Evolutionary conservation across 495 filamentous ascomycete genomes (phyloP).

Genomic region (Aspergillus nidulans): DNA sequence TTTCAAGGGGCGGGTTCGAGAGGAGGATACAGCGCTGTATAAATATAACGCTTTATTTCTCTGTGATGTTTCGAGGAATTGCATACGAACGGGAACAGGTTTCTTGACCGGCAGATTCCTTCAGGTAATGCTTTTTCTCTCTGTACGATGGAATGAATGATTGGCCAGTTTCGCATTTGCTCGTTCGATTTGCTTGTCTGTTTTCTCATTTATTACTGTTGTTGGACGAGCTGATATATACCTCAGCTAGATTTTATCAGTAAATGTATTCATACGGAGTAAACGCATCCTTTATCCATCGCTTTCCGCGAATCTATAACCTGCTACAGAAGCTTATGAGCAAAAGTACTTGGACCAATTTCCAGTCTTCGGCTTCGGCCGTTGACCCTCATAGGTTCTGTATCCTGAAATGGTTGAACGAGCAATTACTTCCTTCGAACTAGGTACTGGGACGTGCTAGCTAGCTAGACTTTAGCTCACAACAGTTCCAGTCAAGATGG

Average conservation of each 20-base stretch:
- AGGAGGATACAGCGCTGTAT: conserved; percentile 94
- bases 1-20: conserved; percentile 74
- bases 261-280: neutral
- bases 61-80: neutral
- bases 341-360: neutral
- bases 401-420: neutral
- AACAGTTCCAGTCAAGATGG: neutral
- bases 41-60: conserved; percentile 1
- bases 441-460: neutral
- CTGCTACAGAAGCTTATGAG: neutral
- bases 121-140: neutral
- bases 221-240: conserved; percentile 7
- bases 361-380: neutral
- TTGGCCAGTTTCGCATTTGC: neutral
- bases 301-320: neutral
- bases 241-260: conserved; percentile 9
- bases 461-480: no score
- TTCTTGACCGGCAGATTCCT: neutral
- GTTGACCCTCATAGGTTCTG: neutral
- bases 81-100: neutral
- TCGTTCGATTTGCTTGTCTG: no score
- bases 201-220: neutral
- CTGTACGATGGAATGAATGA: conserved; percentile 13
- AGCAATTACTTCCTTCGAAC: conserved; percentile 8
- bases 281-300: neutral